Percentiles rank a stretch among this genome's conserved stretches.
Evolutionary conservation across 345 rosid species (phyloP).

Genomic region (Angophora floribunda): DNA sequence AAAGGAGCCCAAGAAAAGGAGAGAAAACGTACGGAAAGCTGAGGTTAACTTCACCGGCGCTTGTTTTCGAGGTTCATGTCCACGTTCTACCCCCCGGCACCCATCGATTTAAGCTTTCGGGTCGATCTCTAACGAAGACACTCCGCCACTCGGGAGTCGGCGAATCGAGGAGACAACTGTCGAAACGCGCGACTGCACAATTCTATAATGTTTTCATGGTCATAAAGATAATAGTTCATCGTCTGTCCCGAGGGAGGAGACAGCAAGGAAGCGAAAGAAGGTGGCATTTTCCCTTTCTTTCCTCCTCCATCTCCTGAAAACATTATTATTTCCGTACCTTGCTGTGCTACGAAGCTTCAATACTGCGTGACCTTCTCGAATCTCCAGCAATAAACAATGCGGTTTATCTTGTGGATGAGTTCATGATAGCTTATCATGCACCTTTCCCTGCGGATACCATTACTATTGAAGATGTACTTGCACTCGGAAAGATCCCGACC

Average conservation of each 20-base stretch:
- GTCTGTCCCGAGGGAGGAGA: not conserved
- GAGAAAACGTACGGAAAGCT: not conserved
- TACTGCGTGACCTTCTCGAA: not conserved
- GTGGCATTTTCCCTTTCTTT: not conserved
- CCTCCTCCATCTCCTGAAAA: not conserved
- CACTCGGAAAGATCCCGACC: not conserved
- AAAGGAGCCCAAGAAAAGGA: not conserved
- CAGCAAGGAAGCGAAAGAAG: not conserved
- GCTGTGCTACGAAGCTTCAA: not conserved
- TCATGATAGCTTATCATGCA: not conserved
- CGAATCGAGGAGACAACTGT: not conserved
- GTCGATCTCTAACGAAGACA: not conserved
- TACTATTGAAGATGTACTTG: not conserved
- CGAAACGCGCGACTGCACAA: not conserved
- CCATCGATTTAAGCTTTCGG: not conserved
- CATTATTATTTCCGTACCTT: not conserved
- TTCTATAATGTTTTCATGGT: not conserved
- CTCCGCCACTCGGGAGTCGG: not conserved
- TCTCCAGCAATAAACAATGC: not conserved
- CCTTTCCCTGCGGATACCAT: not conserved
- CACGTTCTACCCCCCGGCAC: not conserved
- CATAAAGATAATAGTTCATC: not conserved
- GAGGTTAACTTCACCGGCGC: not conserved
- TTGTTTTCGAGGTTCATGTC: not conserved
- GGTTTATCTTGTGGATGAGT: not conserved